Evolutionary conservation across 805 yeast species (phyloP), one percentile per base, ranked within the genome.

Genomic region (Metschnikowia lunata): DNA sequence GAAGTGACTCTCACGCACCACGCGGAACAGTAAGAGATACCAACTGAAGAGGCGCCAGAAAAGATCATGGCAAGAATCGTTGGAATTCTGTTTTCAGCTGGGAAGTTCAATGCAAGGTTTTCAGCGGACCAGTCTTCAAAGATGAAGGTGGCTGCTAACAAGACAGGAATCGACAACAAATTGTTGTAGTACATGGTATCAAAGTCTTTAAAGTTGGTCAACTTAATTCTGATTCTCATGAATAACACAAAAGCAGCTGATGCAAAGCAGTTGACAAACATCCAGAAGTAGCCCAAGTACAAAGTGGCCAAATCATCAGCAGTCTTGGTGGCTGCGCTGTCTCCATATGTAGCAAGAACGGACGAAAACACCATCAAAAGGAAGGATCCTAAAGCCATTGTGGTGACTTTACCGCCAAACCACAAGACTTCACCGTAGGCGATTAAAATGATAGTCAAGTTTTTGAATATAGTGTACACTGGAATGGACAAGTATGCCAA

Each of bases 1-100:
- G 97, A 88, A 36, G 99, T 93, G 52, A 93, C 98, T 74, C 99
- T 88, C 54, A 93, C 96, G 80, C 99, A 93, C 99, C 99, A 93
- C 50, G 97, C 99, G 10, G 98, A 89, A 70, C 97, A 88, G 80
- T 93, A 93, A 36, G 98, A 91, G 65, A 93, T 93, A 73, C 96
- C 97, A 42, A 93, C 96, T 29, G 97, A 85, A 36, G 95, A 84
- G 56, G 87, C 79, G 68, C 99, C 99, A 31, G 97, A 88, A 62
- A 91, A 78, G 51, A 93, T 60, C 96, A 93, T 90, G 57, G 88
- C 83, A 36, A 83, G 67, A 51, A 88, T 76, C 46, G 88, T 78
- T 36, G 91, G 76, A 51, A 72, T 67, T 64, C 90, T 79, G 56
- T 78, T 73, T 38, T 71, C 87, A 11, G 75, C 72, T 34, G 95